Base-by-base conservation (phyloP, 441 rosid species). In the Mallotus japonicus region DNA sequence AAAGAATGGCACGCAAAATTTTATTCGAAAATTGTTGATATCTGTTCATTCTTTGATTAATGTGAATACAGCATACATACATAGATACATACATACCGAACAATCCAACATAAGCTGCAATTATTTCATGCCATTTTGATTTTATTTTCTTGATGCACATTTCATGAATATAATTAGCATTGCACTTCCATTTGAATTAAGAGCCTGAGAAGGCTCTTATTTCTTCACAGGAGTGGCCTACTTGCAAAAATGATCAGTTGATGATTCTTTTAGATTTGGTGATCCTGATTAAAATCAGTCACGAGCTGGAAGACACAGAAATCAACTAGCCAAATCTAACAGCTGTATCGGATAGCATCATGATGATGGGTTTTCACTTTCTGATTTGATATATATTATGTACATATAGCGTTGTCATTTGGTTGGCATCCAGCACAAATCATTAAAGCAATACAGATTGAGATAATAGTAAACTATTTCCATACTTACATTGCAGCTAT, bases 21-120 rank as follows among this genome's bases (percentile, higher is more conserved):
- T 79, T 73, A 65, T 55, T 11, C 58, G 20, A 57, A 77, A 74
- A 72, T 79, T 72, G 75, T 79, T 74, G 56, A 63, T 71, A 57
- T 72, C 78, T 71, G 66, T 54, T 46, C 40, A 78, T 81, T 77
- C 77, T 78, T 83, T 77, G 10, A 70, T 76, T 79, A 66, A 16
- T 85, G 84, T 85, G 76, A 67, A 83, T 83, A 73, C 73, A 37
- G 64, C 56, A 11, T 49, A 47, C 72, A 72, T 56, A 28, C 28
- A 24, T 24, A 24, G 1, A 24, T 24, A 24, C 32, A 28, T 28
- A 28, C 32, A 1, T 28, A 28, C 32, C 32, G 32, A 70, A 75
- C 67, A 49, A 16, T 46, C 77, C 82, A 58, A 22, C 42, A 40
- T 53, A 64, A 78, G 73, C 76, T 53, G 49, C 75, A 61, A 65